A percentile compares a stretch with the other conserved stretches of the same genome.
phyloP scores from a whole-genome alignment of 805 yeast genomes.

The Yarrowia bubula region DNA sequence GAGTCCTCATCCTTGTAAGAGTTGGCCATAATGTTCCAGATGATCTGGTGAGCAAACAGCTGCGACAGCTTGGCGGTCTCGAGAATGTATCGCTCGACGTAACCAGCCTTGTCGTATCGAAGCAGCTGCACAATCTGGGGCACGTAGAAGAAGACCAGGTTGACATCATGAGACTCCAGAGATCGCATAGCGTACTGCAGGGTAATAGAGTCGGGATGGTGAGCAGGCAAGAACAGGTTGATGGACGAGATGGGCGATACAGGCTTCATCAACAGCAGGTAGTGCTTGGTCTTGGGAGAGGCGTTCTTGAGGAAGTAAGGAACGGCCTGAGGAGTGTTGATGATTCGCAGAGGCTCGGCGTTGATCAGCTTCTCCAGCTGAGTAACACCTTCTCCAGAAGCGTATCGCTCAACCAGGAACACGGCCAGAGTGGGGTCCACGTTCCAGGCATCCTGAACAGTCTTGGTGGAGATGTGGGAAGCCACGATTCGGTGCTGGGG shows the following conservation, averaged over 20 bases:
- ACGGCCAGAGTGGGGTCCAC: conserved; percentile 73
- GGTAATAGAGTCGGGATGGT: conserved; percentile 60
- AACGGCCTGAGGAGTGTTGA: conserved; percentile 57
- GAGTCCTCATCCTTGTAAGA: conserved; percentile 88
- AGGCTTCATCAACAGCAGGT: conserved; percentile 64
- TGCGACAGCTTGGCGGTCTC: conserved; percentile 91
- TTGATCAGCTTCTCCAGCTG: conserved; percentile 48
- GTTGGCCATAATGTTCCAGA: conserved; percentile 97
- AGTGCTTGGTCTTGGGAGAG: conserved; percentile 33
- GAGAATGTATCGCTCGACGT: conserved; percentile 80
- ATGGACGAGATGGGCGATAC: conserved; percentile 82
- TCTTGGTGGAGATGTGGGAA: conserved; percentile 32
- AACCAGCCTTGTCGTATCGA: conserved; percentile 78
- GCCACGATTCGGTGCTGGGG: conserved; percentile 20
- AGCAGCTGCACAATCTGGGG: conserved; percentile 96
- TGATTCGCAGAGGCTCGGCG: conserved; percentile 58
- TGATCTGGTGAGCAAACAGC: conserved; percentile 93
- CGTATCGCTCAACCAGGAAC: conserved; percentile 60
- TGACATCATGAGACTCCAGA: conserved; percentile 80
- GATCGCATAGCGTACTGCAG: conserved; percentile 90
- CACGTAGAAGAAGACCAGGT: conserved; percentile 89
- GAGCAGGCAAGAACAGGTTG: conserved; percentile 74
- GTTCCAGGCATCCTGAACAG: conserved; percentile 57
- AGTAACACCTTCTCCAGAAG: conserved; percentile 41
- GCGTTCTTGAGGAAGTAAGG: conserved; percentile 47